Conservation (phyloP, 2,329 filamentous ascomycete species). For the Stagonosporopsis vannaccii region DNA sequence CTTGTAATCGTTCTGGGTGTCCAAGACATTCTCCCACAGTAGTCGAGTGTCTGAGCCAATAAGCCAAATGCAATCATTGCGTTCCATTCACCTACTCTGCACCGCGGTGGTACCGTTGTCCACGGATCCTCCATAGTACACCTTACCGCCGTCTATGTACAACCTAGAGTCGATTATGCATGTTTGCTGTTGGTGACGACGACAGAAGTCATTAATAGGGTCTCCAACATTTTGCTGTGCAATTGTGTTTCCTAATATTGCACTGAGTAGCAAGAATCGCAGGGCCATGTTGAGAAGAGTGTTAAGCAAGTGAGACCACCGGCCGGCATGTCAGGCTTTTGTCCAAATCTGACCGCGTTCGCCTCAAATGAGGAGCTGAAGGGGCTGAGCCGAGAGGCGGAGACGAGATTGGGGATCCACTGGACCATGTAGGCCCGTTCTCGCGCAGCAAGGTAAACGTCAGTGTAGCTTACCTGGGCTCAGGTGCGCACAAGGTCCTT, state of each 20-base stretch:
- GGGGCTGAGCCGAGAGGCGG: slow-evolving; percentile 3
- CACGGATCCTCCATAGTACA: slow-evolving; percentile 54
- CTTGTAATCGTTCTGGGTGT: slow-evolving; percentile 21
- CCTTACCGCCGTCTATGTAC: slow-evolving; percentile 65
- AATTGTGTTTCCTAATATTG: slow-evolving; percentile 49
- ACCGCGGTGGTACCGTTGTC: slow-evolving; percentile 59
- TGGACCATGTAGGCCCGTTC: neutral
- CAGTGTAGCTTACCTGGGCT: slow-evolving; percentile 2
- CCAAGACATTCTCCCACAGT: slow-evolving; percentile 61
- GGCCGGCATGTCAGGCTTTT: slow-evolving; percentile 3
- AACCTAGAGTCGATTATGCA: slow-evolving; percentile 64
- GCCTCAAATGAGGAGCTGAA: slow-evolving; percentile 6
- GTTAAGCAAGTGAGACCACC: neutral
- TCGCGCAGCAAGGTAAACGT: slow-evolving; percentile 1
- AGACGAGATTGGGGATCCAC: slow-evolving; percentile 10
- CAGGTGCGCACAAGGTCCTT: neutral
- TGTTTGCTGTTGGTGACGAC: slow-evolving; percentile 60
- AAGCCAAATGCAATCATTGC: neutral
- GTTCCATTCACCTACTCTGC: slow-evolving; percentile 56
- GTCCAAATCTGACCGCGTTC: slow-evolving; percentile 4
- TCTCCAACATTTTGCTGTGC: slow-evolving; percentile 16
- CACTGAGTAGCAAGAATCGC: neutral
- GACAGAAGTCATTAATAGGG: slow-evolving; percentile 28
- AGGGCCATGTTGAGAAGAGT: neutral
- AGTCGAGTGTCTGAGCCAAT: slow-evolving; percentile 56